Evolutionary conservation across 352 stramenopile genomes (phyloP).

Genomic region (Phytophthora aleatoria): DNA sequence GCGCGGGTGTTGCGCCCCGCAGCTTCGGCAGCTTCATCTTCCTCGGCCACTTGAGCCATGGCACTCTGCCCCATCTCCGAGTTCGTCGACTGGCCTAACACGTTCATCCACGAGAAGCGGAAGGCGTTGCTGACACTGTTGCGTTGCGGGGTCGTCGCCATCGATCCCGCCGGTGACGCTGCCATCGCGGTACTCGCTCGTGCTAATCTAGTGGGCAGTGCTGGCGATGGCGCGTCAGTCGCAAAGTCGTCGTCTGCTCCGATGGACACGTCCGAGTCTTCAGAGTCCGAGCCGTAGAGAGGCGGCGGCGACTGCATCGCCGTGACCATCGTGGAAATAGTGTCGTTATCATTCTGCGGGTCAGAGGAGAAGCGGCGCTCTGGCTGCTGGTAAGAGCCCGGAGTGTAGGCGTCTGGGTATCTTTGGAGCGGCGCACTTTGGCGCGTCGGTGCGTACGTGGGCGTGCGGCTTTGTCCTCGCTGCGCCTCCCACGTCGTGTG

Average conservation of each 20-base stretch:
- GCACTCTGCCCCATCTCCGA: conserved; percentile 38
- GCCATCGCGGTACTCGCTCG: conserved; percentile 11
- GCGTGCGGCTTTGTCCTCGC: conserved; percentile 11
- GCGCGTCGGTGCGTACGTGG: conserved; percentile 11
- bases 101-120: conserved; percentile 70
- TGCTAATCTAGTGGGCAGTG: not conserved
- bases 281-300: conserved; percentile 26
- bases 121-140: conserved; percentile 52
- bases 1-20: not conserved
- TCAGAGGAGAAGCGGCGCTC: conserved; percentile 28
- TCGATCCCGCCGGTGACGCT: conserved; percentile 3
- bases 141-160: conserved; percentile 16
- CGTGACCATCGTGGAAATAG: conserved; percentile 32
- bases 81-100: conserved; percentile 51
- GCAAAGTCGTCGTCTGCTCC: conserved; percentile 28
- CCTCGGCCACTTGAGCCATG: conserved; percentile 34
- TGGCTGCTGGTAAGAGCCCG: conserved; percentile 1
- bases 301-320: conserved; percentile 28
- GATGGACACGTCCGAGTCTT: conserved; percentile 40
- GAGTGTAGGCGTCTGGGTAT: conserved; percentile 1
- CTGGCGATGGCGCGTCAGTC: conserved; percentile 3
- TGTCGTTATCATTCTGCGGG: conserved; percentile 31
- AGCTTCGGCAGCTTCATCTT: conserved; percentile 21
- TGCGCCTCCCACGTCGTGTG: conserved; percentile 30
- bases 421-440: conserved; percentile 13